Evolutionary conservation across 2,329 filamentous ascomycete genomes (phyloP), one percentile per base, ranked within the genome.

Genomic region (Dactylonectria macrodidyma): DNA sequence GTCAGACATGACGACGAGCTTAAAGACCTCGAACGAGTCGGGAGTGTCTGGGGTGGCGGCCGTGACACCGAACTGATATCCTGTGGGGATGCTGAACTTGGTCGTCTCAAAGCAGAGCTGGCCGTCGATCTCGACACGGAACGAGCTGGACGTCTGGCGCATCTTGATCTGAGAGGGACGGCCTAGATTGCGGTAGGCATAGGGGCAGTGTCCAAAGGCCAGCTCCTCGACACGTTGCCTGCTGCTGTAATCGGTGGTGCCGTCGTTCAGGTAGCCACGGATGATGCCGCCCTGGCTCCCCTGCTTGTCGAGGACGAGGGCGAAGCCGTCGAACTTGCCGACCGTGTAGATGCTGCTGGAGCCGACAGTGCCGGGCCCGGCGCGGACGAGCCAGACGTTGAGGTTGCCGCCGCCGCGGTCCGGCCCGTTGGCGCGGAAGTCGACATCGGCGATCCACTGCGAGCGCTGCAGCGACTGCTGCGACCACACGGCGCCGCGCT

Each of bases 11-110:
- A 96, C 89, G 41, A 93, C 87, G 78, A 98, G 88, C 79, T 95
- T 97, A 86, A 95, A 96, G 72, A 97, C 81, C 82, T 99, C 96
- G 77, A 98, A 97, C 5, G 94, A 97, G 82, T 99, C 96, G 1
- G 96, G 95, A 75, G 91, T 95, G 73, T 98, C 95, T 34, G 94
- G 93, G 3, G 94, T 95, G 16, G 94, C 93, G 48, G 95, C 96
- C 12, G 93, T 94, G 73, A 99, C 84, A 75, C 96, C 96, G 73
- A 97, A 93, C 79, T 89, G 88, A 84, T 98, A 97, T 73, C 93
- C 93, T 2, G 87, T 76, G 3, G 95, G 96, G 26, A 99, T 87
- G 68, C 85, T 86, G 76, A 98, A 87, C 85, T 94, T 93, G 80
- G 91, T 84, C 59, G 91, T 95, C 78, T 94, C 89, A 83, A 99